Evolutionary conservation across 805 yeast species (phyloP).

Genomic region (Candida nitratophila): DNA sequence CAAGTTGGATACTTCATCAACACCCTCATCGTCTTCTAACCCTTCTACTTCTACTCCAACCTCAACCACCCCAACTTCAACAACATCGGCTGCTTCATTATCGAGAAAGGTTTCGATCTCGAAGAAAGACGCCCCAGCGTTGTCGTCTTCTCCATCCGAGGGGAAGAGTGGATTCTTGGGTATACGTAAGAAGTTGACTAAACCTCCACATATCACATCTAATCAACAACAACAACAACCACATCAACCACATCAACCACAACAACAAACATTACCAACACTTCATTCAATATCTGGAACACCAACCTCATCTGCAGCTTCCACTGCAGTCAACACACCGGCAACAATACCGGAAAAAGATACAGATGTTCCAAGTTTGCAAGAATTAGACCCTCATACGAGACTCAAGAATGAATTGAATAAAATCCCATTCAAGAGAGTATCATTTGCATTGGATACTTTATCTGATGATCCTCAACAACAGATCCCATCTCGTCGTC

Average conservation of each 20-base stretch:
- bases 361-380: background rate
- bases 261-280: too few relatives aligned
- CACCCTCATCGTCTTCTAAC: background rate
- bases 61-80: background rate
- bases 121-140: background rate
- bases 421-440: conserved; percentile 34
- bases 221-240: too few relatives aligned
- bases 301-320: background rate
- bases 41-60: background rate
- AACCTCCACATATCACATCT: conserved; percentile 1
- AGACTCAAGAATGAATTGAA: conserved; percentile 13
- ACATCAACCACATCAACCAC: too few relatives aligned
- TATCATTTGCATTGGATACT: conserved; percentile 42
- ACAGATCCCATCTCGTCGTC: conserved; percentile 52
- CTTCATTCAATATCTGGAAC: too few relatives aligned
- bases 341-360: conserved; percentile 2
- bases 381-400: background rate
- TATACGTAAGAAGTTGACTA: conserved; percentile 8
- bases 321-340: background rate
- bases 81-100: background rate
- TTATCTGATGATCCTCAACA: conserved; percentile 51
- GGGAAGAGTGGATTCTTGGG: conserved; percentile 13
- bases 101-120: background rate
- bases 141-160: conserved; percentile 3
- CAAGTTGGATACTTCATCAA: background rate